Evolutionary conservation across 2,329 filamentous ascomycete genomes (phyloP).

Genomic region (Furcasterigmium sp.): DNA sequence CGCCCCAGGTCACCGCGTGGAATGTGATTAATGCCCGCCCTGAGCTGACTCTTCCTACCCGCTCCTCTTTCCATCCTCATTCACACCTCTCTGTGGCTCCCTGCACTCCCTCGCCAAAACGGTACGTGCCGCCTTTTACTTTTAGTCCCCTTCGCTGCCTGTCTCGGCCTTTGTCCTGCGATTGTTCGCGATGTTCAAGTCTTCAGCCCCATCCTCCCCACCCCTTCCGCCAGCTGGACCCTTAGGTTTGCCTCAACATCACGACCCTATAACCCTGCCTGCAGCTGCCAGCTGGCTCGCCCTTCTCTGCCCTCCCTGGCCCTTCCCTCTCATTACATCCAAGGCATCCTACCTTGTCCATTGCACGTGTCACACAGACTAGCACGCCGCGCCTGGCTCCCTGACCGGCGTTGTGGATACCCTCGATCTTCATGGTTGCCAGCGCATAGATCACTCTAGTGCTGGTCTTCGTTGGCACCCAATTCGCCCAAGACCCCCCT

Average conservation of each 20-base stretch:
- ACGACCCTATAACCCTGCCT: slow-evolving; percentile 2
- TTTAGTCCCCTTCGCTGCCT: slow-evolving; percentile 2
- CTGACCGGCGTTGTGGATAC: slow-evolving; percentile 11
- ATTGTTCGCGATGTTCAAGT: too few species aligned
- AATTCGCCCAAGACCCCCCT: neutral
- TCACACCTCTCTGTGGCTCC: neutral
- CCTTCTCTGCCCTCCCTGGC: slow-evolving; percentile 10
- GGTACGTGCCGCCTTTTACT: slow-evolving; percentile 8
- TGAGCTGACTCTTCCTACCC: slow-evolving; percentile 3
- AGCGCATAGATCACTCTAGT: slow-evolving; percentile 14
- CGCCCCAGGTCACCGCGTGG: slow-evolving; percentile 10
- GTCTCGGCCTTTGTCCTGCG: slow-evolving; percentile 1
- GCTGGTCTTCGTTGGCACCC: slow-evolving; percentile 9
- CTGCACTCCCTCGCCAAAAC: neutral
- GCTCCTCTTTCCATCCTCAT: neutral
- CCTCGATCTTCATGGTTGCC: slow-evolving; percentile 12
- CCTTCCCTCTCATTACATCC: slow-evolving; percentile 6
- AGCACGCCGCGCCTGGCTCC: too few species aligned
- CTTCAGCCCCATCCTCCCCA: slow-evolving; percentile 1
- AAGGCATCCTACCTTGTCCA: neutral
- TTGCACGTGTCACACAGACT: neutral
- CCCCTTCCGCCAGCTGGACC: neutral
- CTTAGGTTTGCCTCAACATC: neutral
- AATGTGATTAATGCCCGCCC: slow-evolving; percentile 9
- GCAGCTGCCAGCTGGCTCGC: slow-evolving; percentile 8